These are phyloP conservation scores for Linum usitatissimum DNA, from an alignment of 345 rosid species.

Conservation along the genomic window DNA sequence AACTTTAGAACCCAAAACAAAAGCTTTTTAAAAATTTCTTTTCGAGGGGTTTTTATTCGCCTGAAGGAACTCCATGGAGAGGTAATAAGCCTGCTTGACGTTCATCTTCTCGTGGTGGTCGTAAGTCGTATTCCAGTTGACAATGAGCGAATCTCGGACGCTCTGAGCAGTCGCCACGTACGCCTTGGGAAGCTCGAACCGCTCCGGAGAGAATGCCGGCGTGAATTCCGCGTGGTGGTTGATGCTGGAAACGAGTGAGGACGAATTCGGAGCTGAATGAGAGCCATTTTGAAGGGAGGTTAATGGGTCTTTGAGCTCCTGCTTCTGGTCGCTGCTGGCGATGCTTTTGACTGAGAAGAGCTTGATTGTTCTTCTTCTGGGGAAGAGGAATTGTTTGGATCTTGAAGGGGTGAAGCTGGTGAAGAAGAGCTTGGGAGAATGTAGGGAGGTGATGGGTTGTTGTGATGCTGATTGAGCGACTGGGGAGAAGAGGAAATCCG, in stretches of 20 bases:
- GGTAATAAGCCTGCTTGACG: constrained; percentile 48
- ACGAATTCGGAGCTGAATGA: constrained; percentile 26
- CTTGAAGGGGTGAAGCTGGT: constrained; percentile 12
- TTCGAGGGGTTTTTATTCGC: not conserved
- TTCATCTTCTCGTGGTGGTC: constrained; percentile 33
- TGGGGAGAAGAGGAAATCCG: constrained; percentile 25
- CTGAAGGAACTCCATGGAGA: constrained; percentile 57
- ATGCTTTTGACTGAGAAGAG: constrained; percentile 24
- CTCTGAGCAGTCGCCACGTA: constrained; percentile 42
- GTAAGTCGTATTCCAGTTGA: constrained; percentile 48
- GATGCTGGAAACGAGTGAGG: constrained; percentile 34
- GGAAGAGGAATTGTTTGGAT: constrained; percentile 18
- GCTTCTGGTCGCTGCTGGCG: constrained; percentile 32
- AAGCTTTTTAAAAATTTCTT: too few species aligned
- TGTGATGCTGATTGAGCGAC: not conserved
- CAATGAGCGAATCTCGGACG: constrained; percentile 35
- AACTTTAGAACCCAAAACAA: too few species aligned
- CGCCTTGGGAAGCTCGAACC: constrained; percentile 45
- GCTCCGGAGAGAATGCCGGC: constrained; percentile 39
- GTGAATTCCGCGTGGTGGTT: constrained; percentile 50
- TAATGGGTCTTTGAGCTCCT: constrained; percentile 20
- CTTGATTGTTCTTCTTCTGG: constrained; percentile 14
- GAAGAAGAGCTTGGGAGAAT: constrained; percentile 9
- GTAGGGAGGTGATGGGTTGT: constrained; percentile 10
- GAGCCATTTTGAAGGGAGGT: constrained; percentile 20